Evolutionary conservation across 495 filamentous ascomycete species (phyloP).

Genomic region (Xylaria telfairii): DNA sequence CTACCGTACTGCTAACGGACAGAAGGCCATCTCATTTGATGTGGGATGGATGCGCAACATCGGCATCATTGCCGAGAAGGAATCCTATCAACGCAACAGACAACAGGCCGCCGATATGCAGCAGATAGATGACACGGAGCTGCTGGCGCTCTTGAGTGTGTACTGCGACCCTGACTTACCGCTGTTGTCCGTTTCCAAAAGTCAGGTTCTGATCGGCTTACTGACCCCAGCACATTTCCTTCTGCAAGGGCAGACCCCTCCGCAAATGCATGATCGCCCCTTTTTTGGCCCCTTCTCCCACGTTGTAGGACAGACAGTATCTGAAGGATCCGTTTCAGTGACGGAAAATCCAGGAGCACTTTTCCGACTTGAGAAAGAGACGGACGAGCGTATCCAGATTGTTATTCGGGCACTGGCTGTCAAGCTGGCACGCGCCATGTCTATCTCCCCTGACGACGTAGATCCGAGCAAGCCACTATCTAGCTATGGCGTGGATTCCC

Average conservation of each 20-base stretch:
- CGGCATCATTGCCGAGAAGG: not conserved
- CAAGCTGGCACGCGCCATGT: not conserved
- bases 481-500: conserved; percentile 7
- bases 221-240: conserved; percentile 19
- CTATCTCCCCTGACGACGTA: conserved; percentile 18
- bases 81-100: not conserved
- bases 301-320: conserved; percentile 26
- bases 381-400: too few species aligned
- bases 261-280: conserved; percentile 32
- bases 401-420: not conserved
- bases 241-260: not conserved
- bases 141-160: not conserved
- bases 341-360: conserved; percentile 24
- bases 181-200: conserved; percentile 26
- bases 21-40: conserved; percentile 47
- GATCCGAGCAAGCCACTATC: not conserved
- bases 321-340: conserved; percentile 17
- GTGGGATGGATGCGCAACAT: conserved; percentile 2
- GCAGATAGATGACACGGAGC: not conserved
- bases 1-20: conserved; percentile 41
- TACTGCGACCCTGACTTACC: not conserved
- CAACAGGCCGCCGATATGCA: not conserved
- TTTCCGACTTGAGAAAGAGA: conserved; percentile 30
- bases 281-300: conserved; percentile 36
- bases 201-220: not conserved